Evolutionary conservation across 2,329 filamentous ascomycete species (phyloP), one percentile per base, ranked within the genome.

Genomic region (Furcasterigmium sp.): DNA sequence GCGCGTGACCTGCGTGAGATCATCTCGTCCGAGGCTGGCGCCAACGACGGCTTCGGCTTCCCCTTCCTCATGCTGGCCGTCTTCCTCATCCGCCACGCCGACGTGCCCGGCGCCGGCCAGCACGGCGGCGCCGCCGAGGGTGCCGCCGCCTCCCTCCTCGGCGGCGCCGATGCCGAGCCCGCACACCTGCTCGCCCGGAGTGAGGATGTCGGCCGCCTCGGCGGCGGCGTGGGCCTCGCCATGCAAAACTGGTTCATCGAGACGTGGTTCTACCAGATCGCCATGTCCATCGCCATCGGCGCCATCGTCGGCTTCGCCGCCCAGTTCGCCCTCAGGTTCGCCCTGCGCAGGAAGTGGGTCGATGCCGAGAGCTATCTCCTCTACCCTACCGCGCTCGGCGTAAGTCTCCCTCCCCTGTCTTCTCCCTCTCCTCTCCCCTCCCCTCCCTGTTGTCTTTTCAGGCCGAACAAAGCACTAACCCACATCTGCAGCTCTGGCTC

Each of bases 21-120:
- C 46, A 82, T 82, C 15, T 80, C 77, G 1, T 70, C 77, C 2
- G 78, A 82, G 49, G 77, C 76, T 3, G 79, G 78, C 8, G 71
- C 73, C 4, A 82, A 82, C 47, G 78, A 82, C 48, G 78, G 78
- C 0, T 78, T 82, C 28, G 78, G 70, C 0, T 75, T 73, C 43
- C 70, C 71, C 0, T 73, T 74, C 44, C 57, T 75, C 2, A 56
- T 71, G 44, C 57, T 74, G 2, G 69, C 70, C 1, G 63, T 69
- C 2, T 68, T 68, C 15, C 56, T 75, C 4, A 61, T 75, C 32
- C 64, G 69, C 6, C 67, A 72, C 48, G 63, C 64, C 5, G 61
- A 73, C 15, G 51, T 59, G 39, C 58, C 56, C 4, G 53, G 51
- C 15, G 51, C 38, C 13, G 38, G 38, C 17, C 26, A 32, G 38